Evolutionary conservation across 805 yeast genomes (phyloP), one percentile per base, ranked within the genome.

Genomic region (Candida schatavii): DNA sequence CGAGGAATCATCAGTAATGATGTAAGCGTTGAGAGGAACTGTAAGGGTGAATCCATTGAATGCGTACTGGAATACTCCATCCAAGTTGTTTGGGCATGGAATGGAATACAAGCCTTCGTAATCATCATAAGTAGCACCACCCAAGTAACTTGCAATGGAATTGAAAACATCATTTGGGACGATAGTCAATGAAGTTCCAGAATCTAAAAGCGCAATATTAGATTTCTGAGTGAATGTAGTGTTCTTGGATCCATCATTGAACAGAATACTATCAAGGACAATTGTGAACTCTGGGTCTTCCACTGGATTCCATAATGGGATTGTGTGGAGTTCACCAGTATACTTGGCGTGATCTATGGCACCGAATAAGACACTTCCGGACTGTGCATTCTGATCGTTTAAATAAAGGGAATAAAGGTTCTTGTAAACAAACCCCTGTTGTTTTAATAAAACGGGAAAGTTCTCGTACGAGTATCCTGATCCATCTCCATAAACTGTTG

Each of bases 291-390:
- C n/a, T n/a, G n/a, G n/a, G n/a, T 29, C 32, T 6, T 29, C 32
- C 15, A 18, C 15, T 5, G 32, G 15, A 18, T 29, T 29, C 32
- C 20, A 26, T 19, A 80, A 48, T 21, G 83, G 82, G 5, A 83
- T 56, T 1, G 78, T 61, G 25, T 68, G 57, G 28, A 82, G 56
- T 23, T 57, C 47, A 13, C 88, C 89, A 0, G 61, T 41, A 56
- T 77, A 82, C 60, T 83, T 83, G 29, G 77, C 71, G 45, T 74
- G 76, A 53, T 85, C 91, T 21, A 81, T 73, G 23, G 83, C 93
- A 37, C 93, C 91, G 65, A 85, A 85, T 37, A 85, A 57, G 17
- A 85, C 66, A n/a, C 71, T 61, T 4, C 88, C 90, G 1, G 65
- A 46, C 3, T 52, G 35, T 0, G 77, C 63, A 27, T 61, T 60